phyloP scores from a whole-genome alignment of 2,329 filamentous ascomycete species.

The Pestalotiopsis sp. region DNA sequence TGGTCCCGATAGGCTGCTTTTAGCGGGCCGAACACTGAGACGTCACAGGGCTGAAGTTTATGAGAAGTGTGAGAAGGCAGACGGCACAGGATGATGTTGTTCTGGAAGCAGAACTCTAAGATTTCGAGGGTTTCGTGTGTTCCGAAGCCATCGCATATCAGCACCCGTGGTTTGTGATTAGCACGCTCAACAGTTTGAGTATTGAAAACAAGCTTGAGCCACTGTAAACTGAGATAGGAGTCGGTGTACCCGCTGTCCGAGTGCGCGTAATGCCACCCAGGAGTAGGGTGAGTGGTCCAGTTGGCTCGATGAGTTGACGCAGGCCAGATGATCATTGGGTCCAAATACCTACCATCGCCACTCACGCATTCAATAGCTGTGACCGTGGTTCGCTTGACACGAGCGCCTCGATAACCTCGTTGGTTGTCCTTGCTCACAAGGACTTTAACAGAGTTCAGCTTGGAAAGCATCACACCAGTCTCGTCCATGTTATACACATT shows the following conservation, averaged over 20 bases:
- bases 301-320: no score
- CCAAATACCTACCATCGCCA: no score
- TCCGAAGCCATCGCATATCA: not conserved
- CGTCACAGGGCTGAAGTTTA: conserved; percentile 2
- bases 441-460: no score
- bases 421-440: no score
- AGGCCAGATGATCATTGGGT: no score
- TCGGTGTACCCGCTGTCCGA: not conserved
- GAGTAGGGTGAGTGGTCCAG: not conserved
- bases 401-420: no score
- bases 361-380: no score
- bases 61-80: conserved; percentile 1
- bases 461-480: no score
- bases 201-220: not conserved
- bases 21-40: not conserved
- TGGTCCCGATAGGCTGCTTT: conserved; percentile 2
- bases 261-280: not conserved
- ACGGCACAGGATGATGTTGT: not conserved
- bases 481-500: no score
- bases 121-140: not conserved
- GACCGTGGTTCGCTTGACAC: no score
- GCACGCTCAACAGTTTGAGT: not conserved
- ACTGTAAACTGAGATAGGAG: not conserved
- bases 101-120: not conserved
- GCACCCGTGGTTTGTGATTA: not conserved